Conservation (phyloP, 129 eudicot species). For the Lactuca sativa region DNA sequence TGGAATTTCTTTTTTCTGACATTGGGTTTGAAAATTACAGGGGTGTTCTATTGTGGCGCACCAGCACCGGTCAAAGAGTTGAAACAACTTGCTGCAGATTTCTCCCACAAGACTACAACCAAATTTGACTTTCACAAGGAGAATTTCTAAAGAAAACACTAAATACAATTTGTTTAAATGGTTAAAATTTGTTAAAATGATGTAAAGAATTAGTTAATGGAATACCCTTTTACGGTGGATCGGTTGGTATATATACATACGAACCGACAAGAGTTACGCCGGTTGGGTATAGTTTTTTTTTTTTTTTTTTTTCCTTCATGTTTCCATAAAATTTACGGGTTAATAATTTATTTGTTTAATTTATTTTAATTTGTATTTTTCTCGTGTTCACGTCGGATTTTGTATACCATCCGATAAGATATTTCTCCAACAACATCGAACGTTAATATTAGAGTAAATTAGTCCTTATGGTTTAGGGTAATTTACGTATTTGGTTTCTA, state of each 20-base stretch:
- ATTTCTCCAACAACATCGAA: background rate
- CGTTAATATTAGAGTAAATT: no score
- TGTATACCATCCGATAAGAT: background rate
- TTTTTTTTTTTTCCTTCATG: no score
- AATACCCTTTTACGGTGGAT: conserved; percentile 9
- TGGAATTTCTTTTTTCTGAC: background rate
- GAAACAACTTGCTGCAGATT: conserved; percentile 50
- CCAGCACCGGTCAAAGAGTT: conserved; percentile 46
- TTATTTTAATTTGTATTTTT: background rate
- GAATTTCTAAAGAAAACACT: conserved; percentile 35
- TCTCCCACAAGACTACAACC: conserved; percentile 48
- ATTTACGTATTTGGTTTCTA: no score
- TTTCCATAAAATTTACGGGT: background rate
- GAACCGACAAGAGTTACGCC: background rate
- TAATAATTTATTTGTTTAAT: conserved; percentile 12
- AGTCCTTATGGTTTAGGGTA: no score
- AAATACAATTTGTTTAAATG: conserved; percentile 2
- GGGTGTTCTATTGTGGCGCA: conserved; percentile 71
- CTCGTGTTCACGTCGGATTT: background rate
- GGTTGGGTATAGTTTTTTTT: conserved; percentile 16
- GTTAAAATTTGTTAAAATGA: background rate
- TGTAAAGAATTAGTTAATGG: background rate
- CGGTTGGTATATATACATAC: background rate
- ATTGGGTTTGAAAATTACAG: conserved; percentile 24
- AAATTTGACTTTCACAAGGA: conserved; percentile 68